phyloP scores from a whole-genome alignment of 2,329 filamentous ascomycete species.

The Helotiales sp. region DNA sequence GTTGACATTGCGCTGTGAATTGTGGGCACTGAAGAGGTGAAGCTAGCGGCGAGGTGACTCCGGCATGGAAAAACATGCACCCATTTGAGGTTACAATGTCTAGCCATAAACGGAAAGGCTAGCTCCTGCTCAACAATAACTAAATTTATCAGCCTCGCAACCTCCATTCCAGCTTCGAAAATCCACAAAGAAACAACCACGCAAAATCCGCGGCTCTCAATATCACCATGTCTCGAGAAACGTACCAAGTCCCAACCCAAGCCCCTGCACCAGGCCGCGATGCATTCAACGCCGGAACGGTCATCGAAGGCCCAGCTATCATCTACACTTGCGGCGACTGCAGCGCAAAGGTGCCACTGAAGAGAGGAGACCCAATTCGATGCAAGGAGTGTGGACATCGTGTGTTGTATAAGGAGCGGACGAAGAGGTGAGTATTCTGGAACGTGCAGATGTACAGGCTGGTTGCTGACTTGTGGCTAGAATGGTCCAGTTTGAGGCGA shows the following conservation, averaged over 20 bases:
- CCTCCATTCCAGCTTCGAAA: neutral
- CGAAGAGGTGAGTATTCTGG: slow-evolving; percentile 75
- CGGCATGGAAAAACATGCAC: neutral
- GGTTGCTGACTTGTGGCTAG: slow-evolving; percentile 53
- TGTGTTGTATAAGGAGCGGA: slow-evolving; percentile 96
- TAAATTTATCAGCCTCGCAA: slow-evolving; percentile 5
- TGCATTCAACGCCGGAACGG: slow-evolving; percentile 38
- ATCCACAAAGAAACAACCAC: neutral
- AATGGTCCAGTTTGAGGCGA: slow-evolving; percentile 98
- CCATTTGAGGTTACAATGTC: neutral
- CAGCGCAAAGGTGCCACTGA: slow-evolving; percentile 75
- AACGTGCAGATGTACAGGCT: neutral
- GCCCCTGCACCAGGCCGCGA: slow-evolving; percentile 47
- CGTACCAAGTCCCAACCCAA: slow-evolving; percentile 73
- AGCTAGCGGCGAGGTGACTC: neutral
- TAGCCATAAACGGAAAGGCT: neutral
- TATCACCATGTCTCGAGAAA: slow-evolving; percentile 69
- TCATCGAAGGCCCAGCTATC: slow-evolving; percentile 59
- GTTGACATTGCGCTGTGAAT: neutral
- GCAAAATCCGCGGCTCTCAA: slow-evolving; percentile 18
- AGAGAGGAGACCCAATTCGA: slow-evolving; percentile 79
- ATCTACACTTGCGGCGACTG: slow-evolving; percentile 84
- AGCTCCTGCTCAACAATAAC: neutral
- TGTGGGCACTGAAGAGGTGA: neutral
- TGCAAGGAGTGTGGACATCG: slow-evolving; percentile 95